Conservation (phyloP, 2,329 filamentous ascomycete species). For the Trichophyton mentagrophytes region DNA sequence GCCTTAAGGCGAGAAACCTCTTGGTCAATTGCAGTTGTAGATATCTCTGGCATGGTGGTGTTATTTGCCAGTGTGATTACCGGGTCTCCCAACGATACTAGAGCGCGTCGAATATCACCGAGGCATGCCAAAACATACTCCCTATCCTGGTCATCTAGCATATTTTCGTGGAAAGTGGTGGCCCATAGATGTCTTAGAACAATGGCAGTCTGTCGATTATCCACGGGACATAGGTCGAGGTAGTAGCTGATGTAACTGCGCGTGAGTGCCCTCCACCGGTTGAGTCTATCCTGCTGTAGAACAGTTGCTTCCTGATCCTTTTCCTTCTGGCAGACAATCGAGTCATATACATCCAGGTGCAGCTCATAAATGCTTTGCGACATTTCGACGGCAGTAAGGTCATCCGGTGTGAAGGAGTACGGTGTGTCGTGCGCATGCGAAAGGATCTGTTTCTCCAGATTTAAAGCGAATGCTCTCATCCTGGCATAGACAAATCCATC, state of each 20-base stretch:
- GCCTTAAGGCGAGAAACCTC: conserved; percentile 88
- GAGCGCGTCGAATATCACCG: conserved; percentile 46
- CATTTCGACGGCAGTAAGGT: conserved; percentile 38
- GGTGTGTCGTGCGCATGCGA: conserved; percentile 9
- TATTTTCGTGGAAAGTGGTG: conserved; percentile 48
- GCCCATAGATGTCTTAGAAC: conserved; percentile 54
- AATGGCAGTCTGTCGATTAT: conserved; percentile 31
- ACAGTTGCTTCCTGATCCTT: conserved; percentile 40
- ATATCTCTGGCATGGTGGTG: conserved; percentile 75
- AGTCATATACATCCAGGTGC: conserved; percentile 52
- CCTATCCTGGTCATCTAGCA: conserved; percentile 43
- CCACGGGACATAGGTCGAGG: conserved; percentile 20
- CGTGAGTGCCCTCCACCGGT: conserved; percentile 48
- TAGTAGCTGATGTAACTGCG: conserved; percentile 40
- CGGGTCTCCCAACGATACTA: conserved; percentile 37
- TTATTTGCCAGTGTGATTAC: conserved; percentile 64
- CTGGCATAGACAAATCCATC: conserved; percentile 41
- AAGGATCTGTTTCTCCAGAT: conserved; percentile 21
- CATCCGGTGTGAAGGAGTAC: conserved; percentile 20
- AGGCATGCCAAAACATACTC: conserved; percentile 51
- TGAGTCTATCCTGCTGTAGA: conserved; percentile 45
- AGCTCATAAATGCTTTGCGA: conserved; percentile 52
- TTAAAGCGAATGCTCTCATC: conserved; percentile 20
- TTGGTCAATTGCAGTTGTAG: conserved; percentile 66
- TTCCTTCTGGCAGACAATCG: conserved; percentile 49